Evolutionary conservation across 257 asterid genomes (phyloP), one percentile per base, ranked within the genome.

Genomic region (Verbascum thapsus): DNA sequence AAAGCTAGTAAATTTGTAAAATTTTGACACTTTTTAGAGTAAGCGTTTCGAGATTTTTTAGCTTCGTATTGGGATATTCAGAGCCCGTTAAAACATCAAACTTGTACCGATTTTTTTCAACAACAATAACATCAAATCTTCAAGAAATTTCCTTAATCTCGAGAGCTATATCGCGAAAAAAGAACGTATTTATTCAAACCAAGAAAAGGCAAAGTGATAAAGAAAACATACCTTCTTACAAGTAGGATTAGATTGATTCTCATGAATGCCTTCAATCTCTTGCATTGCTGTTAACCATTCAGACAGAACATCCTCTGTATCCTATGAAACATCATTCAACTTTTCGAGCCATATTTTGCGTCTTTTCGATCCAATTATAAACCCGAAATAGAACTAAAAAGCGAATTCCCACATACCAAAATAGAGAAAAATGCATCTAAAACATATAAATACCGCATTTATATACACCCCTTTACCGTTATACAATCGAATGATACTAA

Each of bases 221-320:
- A 39, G n/a, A 63, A 72, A 72, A 18, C 34, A 56, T 64, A 84
- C 95, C 95, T 82, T 84, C 47, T 9, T 63, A n/a, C n/a, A n/a
- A 22, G 59, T 37, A 2, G 82, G 69, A 26, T 74, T 35, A 23
- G 54, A 47, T 1, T 50, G 47, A 13, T 40, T n/a, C n/a, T n/a
- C n/a, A n/a, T 30, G 74, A 2, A 37, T 58, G n/a, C 72, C 66
- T 20, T 77, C 77, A 12, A 56, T 58, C 41, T 84, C 18, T 9
- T 52, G 52, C 42, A 71, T 50, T 11, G 85, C 67, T 0, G 80
- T 52, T 18, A 68, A 51, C 94, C 92, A 87, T 9, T 84, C 94
- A 7, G 80, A 73, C 63, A 87, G 47, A 7, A 87, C 84, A 53
- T 87, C 94, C 65, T 85, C 95, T 51, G 84, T 64, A 22, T 87